Evolutionary conservation across 1,284 basidiomycete genomes (phyloP).

Genomic region (Leucoagaricus sp.): DNA sequence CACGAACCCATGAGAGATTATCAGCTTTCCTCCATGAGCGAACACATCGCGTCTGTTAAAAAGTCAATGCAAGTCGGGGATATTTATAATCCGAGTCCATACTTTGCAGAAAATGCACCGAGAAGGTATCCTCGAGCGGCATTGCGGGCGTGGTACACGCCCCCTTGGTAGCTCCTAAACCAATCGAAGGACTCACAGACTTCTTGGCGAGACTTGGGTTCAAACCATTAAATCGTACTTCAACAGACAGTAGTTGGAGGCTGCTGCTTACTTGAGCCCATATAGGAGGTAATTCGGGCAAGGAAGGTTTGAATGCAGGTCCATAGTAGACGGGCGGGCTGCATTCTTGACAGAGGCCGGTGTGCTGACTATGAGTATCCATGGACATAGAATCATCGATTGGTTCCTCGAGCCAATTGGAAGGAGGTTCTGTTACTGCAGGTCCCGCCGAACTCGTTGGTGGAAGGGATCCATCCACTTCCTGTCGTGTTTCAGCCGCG

Average conservation of each 20-base stretch:
- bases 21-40: slow-evolving; percentile 60
- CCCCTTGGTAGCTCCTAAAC: slow-evolving; percentile 77
- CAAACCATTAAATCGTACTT: not conserved
- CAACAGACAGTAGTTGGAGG: not conserved
- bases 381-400: not conserved
- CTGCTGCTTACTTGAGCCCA: slow-evolving; percentile 49
- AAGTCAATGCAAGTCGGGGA: slow-evolving; percentile 13
- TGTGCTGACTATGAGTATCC: not conserved
- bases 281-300: slow-evolving; percentile 44
- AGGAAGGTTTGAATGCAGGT: slow-evolving; percentile 17
- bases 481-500: too few relatives aligned
- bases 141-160: slow-evolving; percentile 67
- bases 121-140: slow-evolving; percentile 72
- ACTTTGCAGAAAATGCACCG: slow-evolving; percentile 68
- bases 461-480: not conserved
- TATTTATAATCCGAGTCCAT: slow-evolving; percentile 19
- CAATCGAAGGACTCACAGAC: slow-evolving; percentile 74
- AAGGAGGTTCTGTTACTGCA: not conserved
- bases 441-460: not conserved
- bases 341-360: not conserved
- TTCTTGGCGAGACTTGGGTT: slow-evolving; percentile 70
- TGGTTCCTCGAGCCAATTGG: not conserved
- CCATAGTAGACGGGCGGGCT: not conserved
- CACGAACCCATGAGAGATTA: slow-evolving; percentile 77
- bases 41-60: slow-evolving; percentile 64